Conservation (phyloP, 345 rosid genomes). For the Durio zibethinus region DNA sequence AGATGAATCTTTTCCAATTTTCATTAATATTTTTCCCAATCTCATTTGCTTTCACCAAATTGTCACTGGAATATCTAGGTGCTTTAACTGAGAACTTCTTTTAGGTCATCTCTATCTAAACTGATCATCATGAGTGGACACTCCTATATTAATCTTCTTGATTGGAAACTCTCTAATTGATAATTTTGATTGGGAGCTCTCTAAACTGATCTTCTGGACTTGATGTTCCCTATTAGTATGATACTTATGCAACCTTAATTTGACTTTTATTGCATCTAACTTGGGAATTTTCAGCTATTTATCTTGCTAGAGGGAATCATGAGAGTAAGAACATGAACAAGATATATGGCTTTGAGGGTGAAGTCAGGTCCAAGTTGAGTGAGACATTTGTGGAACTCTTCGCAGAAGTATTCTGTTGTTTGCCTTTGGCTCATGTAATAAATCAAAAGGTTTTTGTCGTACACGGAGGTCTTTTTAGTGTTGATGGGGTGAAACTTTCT, state of each 20-base stretch:
- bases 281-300: conserved; percentile 57
- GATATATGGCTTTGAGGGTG: conserved; percentile 99
- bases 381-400: conserved; percentile 93
- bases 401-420: conserved; percentile 93
- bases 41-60: conserved; percentile 1
- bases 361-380: conserved; percentile 87
- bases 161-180: neutral
- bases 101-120: neutral
- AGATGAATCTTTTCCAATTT: neutral
- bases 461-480: conserved; percentile 98
- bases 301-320: conserved; percentile 96
- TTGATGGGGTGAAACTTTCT: conserved; percentile 88
- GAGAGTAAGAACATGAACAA: conserved; percentile 99
- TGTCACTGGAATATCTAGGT: neutral
- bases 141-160: neutral
- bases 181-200: neutral
- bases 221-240: neutral
- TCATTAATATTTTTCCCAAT: neutral
- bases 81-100: neutral
- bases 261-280: neutral
- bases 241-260: conserved; percentile 8
- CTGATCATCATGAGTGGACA: neutral
- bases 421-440: conserved; percentile 90
- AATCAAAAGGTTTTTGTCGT: conserved; percentile 79
- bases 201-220: neutral